A percentile compares a stretch with the other conserved stretches of the same genome.
Evolutionary conservation across 768 basidiomycete species (phyloP).

Genomic region (Cystofilobasidium bisporidii): DNA sequence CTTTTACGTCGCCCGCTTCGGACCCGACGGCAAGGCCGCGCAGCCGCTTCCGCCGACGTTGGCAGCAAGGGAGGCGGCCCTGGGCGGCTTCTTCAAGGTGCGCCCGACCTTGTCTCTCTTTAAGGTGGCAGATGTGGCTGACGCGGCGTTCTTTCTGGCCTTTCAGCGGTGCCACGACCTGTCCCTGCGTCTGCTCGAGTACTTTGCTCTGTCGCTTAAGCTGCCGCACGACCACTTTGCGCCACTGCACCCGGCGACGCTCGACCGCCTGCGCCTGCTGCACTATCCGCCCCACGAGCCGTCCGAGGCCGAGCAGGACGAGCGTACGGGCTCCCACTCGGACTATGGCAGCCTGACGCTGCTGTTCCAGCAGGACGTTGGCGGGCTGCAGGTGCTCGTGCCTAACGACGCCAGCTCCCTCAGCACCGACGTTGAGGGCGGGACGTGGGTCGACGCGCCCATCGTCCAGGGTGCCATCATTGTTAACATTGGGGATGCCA

Average conservation of each 20-base stretch:
- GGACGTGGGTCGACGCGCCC: neutral
- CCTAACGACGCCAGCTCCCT: neutral
- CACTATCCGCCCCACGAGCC: slow-evolving; percentile 49
- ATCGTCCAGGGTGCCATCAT: slow-evolving; percentile 6
- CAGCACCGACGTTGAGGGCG: neutral
- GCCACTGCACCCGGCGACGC: slow-evolving; percentile 43
- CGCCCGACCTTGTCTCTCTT: neutral
- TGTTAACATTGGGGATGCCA: slow-evolving; percentile 12
- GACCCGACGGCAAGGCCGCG: slow-evolving; percentile 44
- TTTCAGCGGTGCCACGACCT: slow-evolving; percentile 44
- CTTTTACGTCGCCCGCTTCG: slow-evolving; percentile 42
- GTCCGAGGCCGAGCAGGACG: slow-evolving; percentile 39
- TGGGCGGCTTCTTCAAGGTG: slow-evolving; percentile 39
- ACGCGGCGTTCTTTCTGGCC: slow-evolving; percentile 7
- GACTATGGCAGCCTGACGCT: slow-evolving; percentile 55
- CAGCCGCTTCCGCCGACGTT: slow-evolving; percentile 55
- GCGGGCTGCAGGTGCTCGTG: slow-evolving; percentile 50
- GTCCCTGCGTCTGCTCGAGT: slow-evolving; percentile 46
- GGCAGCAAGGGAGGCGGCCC: slow-evolving; percentile 49
- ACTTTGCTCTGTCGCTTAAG: slow-evolving; percentile 48
- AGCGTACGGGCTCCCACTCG: slow-evolving; percentile 44
- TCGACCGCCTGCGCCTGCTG: slow-evolving; percentile 53
- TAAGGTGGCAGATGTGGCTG: too few relatives aligned
- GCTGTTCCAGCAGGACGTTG: slow-evolving; percentile 53
- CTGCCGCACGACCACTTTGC: slow-evolving; percentile 46